These are phyloP conservation scores for Phytophthora europaea DNA, from an alignment of 352 stramenopile species.

Conservation along the genomic window DNA sequence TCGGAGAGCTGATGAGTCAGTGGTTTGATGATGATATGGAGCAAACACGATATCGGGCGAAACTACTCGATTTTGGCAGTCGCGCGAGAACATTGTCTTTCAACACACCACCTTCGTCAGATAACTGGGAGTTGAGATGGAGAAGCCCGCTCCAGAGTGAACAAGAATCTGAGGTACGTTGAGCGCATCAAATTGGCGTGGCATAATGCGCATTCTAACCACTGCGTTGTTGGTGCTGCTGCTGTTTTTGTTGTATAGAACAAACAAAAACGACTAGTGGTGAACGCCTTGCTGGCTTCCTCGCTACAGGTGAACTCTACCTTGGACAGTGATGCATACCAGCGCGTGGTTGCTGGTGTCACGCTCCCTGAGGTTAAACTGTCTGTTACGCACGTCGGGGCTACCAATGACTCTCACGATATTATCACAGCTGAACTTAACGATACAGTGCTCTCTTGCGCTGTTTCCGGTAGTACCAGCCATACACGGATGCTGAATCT, in stretches of 20 bases:
- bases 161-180: constrained; percentile 59
- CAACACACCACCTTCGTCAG: constrained; percentile 45
- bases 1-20: constrained; percentile 75
- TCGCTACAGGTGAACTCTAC: constrained; percentile 70
- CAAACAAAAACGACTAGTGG: constrained; percentile 70
- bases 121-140: constrained; percentile 88
- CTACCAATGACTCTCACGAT: constrained; percentile 58
- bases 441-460: constrained; percentile 49
- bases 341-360: constrained; percentile 46
- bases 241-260: constrained; percentile 44
- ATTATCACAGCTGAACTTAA: constrained; percentile 65
- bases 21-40: constrained; percentile 79
- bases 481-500: constrained; percentile 39
- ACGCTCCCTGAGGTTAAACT: constrained; percentile 44
- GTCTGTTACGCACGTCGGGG: constrained; percentile 56
- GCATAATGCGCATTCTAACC: constrained; percentile 2
- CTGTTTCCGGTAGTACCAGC: constrained; percentile 31
- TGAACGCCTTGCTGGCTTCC: constrained; percentile 78
- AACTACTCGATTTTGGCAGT: constrained; percentile 53
- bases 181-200: background rate
- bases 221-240: background rate
- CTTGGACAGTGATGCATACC: constrained; percentile 51
- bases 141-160: constrained; percentile 68
- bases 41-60: constrained; percentile 52
- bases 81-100: constrained; percentile 46